Percentiles rank a stretch among this genome's conserved stretches.
Evolutionary conservation across 192 early-diverging fungal genomes (phyloP).

Genomic region (Phlyctochytrium arcticum): DNA sequence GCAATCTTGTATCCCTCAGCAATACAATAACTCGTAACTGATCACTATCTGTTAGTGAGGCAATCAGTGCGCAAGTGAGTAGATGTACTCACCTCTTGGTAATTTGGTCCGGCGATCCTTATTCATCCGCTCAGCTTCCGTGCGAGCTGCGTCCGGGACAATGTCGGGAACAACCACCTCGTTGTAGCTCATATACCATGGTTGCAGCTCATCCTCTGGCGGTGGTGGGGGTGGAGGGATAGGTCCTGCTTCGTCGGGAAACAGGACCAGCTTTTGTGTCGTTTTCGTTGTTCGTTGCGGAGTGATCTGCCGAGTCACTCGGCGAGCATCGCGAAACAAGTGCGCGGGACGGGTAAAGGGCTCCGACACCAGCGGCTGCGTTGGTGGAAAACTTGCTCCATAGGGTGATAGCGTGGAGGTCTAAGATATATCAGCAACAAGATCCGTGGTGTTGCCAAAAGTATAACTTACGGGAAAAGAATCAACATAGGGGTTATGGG

Average conservation of each 20-base stretch:
- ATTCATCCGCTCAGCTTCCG: constrained; percentile 54
- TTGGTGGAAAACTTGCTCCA: not conserved
- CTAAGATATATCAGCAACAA: not conserved
- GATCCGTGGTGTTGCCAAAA: constrained; percentile 6
- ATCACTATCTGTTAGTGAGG: not conserved
- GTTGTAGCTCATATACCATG: constrained; percentile 15
- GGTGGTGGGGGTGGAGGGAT: not conserved
- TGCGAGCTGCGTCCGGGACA: constrained; percentile 10
- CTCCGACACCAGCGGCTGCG: not conserved
- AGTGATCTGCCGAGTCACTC: constrained; percentile 3
- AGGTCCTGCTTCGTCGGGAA: constrained; percentile 65
- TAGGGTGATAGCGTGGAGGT: not conserved
- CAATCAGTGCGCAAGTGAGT: not conserved
- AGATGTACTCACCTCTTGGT: not conserved
- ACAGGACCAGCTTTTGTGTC: constrained; percentile 88
- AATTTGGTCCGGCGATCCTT: constrained; percentile 55
- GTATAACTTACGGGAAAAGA: constrained; percentile 11
- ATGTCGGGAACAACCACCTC: constrained; percentile 17
- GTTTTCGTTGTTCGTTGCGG: constrained; percentile 87
- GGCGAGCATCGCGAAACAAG: not conserved
- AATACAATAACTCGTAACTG: constrained; percentile 43
- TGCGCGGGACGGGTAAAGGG: not conserved
- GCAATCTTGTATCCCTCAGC: constrained; percentile 39
- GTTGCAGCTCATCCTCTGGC: constrained; percentile 14
- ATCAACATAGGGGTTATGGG: constrained; percentile 22